phyloP scores from a whole-genome alignment of 371 early-diverging fungal genomes.

The Mortierella sp. region DNA sequence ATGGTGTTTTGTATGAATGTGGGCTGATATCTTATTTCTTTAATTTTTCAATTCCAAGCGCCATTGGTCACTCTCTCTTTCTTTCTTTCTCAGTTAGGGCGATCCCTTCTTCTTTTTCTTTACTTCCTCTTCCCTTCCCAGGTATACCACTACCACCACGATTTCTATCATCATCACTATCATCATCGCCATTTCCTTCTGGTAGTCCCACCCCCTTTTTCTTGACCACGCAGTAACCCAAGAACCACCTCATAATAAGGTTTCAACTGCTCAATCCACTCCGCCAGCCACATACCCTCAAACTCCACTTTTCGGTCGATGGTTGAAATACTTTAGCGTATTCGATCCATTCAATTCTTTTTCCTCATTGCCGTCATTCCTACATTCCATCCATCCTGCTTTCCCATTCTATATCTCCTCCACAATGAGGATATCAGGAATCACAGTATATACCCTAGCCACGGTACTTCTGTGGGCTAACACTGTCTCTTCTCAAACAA shows the following conservation, averaged over 20 bases:
- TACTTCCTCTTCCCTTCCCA: not conserved
- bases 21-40: no score
- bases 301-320: not conserved
- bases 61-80: slow-evolving; percentile 4
- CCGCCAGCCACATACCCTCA: not conserved
- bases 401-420: not conserved
- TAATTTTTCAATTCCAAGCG: not conserved
- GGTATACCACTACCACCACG: no score
- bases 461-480: not conserved
- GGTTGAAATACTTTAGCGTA: no score
- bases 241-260: not conserved
- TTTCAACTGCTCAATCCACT: no score
- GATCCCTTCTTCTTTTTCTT: not conserved
- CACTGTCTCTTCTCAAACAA: slow-evolving; percentile 6
- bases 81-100: not conserved
- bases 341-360: no score
- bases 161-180: not conserved
- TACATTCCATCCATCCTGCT: not conserved
- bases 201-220: not conserved
- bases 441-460: not conserved
- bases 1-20: no score
- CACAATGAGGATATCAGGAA: slow-evolving; percentile 6
- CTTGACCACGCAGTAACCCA: not conserved
- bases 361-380: not conserved
- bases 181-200: not conserved